Conservation (phyloP, 768 basidiomycete genomes). For the Asterophora lycoperdoides region DNA sequence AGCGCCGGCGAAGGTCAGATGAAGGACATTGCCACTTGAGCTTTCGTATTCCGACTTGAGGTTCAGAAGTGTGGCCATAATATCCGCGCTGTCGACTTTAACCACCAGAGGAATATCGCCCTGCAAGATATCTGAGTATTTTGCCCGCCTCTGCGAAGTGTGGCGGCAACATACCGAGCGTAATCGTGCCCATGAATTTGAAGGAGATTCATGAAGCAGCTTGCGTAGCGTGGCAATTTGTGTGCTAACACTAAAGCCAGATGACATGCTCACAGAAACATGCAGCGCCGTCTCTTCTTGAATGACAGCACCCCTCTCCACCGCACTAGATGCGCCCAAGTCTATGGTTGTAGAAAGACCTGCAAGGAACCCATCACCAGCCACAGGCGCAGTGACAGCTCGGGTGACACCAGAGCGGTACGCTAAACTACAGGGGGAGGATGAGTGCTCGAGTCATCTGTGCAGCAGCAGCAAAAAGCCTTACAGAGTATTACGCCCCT, state of each 20-base stretch:
- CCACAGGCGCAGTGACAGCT: slow-evolving; percentile 57
- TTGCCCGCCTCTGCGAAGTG: not conserved
- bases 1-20: slow-evolving; percentile 55
- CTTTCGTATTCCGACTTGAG: slow-evolving; percentile 55
- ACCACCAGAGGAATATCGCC: slow-evolving; percentile 64
- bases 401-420: slow-evolving; percentile 72
- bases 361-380: slow-evolving; percentile 45
- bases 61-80: slow-evolving; percentile 63
- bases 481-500: slow-evolving; percentile 46
- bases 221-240: slow-evolving; percentile 54
- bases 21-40: slow-evolving; percentile 25
- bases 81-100: slow-evolving; percentile 65
- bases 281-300: slow-evolving; percentile 65
- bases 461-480: slow-evolving; percentile 22
- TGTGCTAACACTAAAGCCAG: slow-evolving; percentile 53
- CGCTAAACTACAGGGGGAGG: slow-evolving; percentile 47
- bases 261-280: slow-evolving; percentile 35
- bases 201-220: slow-evolving; percentile 33
- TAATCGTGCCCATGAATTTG: slow-evolving; percentile 34
- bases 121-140: slow-evolving; percentile 23
- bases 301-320: slow-evolving; percentile 63
- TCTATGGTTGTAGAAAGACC: slow-evolving; percentile 65
- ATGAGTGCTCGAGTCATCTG: slow-evolving; percentile 1
- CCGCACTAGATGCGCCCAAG: slow-evolving; percentile 51
- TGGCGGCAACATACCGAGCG: slow-evolving; percentile 26